These are phyloP conservation scores for Calonectria montana DNA, from an alignment of 2,329 filamentous ascomycete species.

Conservation along the genomic window DNA sequence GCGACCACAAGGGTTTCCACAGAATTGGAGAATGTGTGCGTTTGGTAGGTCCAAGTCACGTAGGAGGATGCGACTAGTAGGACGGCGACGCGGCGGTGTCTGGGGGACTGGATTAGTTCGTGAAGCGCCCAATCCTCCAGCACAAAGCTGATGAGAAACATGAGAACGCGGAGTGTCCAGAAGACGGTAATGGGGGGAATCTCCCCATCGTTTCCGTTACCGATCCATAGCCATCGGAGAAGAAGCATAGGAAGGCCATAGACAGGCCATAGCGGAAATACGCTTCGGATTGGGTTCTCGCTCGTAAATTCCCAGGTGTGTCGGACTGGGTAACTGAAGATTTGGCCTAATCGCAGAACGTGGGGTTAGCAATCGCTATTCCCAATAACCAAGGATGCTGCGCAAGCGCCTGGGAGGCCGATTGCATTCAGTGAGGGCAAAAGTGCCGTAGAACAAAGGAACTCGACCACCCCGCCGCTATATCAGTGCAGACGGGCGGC, in stretches of 20 bases:
- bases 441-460: background rate
- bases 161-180: conserved; percentile 87
- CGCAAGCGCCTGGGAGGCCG: conserved; percentile 4
- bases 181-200: conserved; percentile 89
- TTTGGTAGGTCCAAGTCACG: conserved; percentile 98
- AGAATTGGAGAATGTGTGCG: conserved; percentile 98
- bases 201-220: conserved; percentile 79
- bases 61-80: conserved; percentile 94
- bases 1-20: conserved; percentile 92
- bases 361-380: conserved; percentile 23
- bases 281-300: conserved; percentile 88
- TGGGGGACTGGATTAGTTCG: conserved; percentile 84
- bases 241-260: conserved; percentile 96
- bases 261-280: conserved; percentile 95
- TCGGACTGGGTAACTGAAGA: conserved; percentile 91
- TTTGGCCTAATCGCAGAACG: conserved; percentile 72
- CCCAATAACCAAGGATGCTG: background rate
- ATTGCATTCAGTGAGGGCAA: background rate
- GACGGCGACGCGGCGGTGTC: conserved; percentile 78
- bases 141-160: conserved; percentile 96
- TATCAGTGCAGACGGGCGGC: background rate
- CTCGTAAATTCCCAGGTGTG: conserved; percentile 97
- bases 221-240: conserved; percentile 91
- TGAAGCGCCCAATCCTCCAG: conserved; percentile 97
- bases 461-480: background rate